Evolutionary conservation across 108 stramenopile genomes (phyloP), one percentile per base, ranked within the genome.

Genomic region (Cyclotella cryptica): DNA sequence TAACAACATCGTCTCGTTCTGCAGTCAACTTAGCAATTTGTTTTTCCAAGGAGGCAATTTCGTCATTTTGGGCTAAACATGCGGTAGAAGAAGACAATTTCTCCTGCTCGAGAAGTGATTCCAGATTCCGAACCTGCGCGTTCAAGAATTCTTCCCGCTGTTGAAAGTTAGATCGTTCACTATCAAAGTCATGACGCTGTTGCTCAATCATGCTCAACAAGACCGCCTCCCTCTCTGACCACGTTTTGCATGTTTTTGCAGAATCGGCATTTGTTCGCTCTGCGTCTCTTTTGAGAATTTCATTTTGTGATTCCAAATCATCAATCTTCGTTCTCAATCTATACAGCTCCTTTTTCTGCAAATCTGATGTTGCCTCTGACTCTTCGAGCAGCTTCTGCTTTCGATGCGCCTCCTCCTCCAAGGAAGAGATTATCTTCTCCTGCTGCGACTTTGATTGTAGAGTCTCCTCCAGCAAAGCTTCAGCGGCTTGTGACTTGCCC

Each of bases 141-240:
- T 35, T 6, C 6, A 35, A 35, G 35, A 35, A 35, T 35, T 35
- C 30, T 61, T 61, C 60, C 4, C 60, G 60, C 35, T 61, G 18
- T 18, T 51, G 19, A 51, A 51, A 51, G 49, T 51, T 51, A 51
- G 49, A 51, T 51, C 49, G n/a, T 19, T 51, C 49, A 6, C 3
- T 65, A 22, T 65, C 64, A 35, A 71, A 57, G 29, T 71, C 69
- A 22, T n/a, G 7, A 19, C 53, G 47, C 40, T 57, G 52, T 11
- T 57, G 35, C 24, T 71, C 69, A 11, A 71, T 29, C 55, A 41
- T 54, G 7, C 26, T 26, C 24, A 57, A 42, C 42, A 58, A 27
- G 1, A 19, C 40, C 10, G 19, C 67, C 30, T 53, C 67, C 43
- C 51, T 68, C 51, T 68, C 30, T 18, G 30, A 17, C 27, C 42